These are phyloP conservation scores for Spathaspora boniae DNA, from an alignment of 805 yeast genomes.

Conservation along the genomic window DNA sequence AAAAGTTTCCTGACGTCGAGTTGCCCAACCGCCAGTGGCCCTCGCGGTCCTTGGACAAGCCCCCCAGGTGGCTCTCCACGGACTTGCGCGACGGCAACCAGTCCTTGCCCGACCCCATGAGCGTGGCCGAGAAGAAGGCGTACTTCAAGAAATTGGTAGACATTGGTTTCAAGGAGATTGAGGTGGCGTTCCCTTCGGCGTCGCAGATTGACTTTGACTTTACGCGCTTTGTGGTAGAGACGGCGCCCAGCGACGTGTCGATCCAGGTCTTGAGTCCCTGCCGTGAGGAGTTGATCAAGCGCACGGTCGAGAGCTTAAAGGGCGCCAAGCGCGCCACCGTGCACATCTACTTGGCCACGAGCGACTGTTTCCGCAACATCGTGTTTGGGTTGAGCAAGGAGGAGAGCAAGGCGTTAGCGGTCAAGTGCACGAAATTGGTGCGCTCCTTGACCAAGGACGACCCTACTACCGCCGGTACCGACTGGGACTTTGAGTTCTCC, in stretches of 20 bases:
- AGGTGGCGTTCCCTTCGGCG: conserved; percentile 80
- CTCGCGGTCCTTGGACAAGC: conserved; percentile 46
- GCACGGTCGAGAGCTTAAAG: conserved; percentile 67
- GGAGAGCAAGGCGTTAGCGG: conserved; percentile 59
- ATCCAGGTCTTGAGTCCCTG: conserved; percentile 77
- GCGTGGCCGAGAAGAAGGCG: conserved; percentile 69
- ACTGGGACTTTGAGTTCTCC: conserved; percentile 75
- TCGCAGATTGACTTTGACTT: conserved; percentile 79
- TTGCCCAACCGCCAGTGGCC: conserved; percentile 76
- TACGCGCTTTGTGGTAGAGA: conserved; percentile 69
- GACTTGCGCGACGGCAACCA: conserved; percentile 85
- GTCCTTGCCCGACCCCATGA: conserved; percentile 83
- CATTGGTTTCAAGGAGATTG: conserved; percentile 78
- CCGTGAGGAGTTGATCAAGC: conserved; percentile 64
- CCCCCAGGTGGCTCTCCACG: conserved; percentile 83
- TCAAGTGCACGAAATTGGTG: conserved; percentile 58
- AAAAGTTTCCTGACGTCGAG: conserved; percentile 50
- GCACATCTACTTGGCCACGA: conserved; percentile 73
- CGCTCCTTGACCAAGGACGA: conserved; percentile 69
- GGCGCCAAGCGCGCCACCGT: conserved; percentile 77
- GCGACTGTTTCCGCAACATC: conserved; percentile 68
- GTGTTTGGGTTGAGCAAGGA: conserved; percentile 63
- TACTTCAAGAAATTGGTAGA: conserved; percentile 67
- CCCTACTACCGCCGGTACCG: conserved; percentile 47
- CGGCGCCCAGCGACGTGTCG: conserved; percentile 72